Evolutionary conservation across 1,284 basidiomycete genomes (phyloP).

Genomic region (Puccinia triticina): DNA sequence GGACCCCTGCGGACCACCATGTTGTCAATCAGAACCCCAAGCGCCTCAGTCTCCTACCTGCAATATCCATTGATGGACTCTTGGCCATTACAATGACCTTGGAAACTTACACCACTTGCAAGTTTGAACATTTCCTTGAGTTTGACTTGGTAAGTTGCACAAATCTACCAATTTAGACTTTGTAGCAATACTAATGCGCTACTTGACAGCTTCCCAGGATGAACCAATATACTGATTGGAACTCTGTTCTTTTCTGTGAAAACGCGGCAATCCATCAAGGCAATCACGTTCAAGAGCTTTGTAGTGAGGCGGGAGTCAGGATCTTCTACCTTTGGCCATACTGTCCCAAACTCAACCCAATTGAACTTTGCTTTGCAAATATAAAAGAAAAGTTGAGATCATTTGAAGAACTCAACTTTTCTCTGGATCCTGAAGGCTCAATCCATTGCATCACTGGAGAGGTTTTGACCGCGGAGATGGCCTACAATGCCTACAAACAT

Average conservation of each 20-base stretch:
- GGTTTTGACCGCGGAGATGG: background rate
- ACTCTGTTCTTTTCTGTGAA: background rate
- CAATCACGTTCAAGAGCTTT: background rate
- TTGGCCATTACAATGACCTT: too few relatives aligned
- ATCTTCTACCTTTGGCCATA: background rate
- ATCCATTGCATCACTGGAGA: background rate
- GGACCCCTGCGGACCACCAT: too few relatives aligned
- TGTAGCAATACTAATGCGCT: too few relatives aligned
- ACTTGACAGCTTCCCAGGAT: slow-evolving; percentile 17
- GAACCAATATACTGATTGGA: background rate
- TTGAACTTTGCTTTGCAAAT: background rate
- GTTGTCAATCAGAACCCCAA: too few relatives aligned
- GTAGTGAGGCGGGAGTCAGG: background rate
- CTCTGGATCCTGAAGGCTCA: background rate
- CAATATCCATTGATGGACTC: too few relatives aligned
- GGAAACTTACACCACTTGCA: too few relatives aligned
- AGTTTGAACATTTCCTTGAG: too few relatives aligned
- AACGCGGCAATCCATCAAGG: too few relatives aligned
- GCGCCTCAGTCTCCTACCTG: too few relatives aligned
- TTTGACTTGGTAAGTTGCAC: too few relatives aligned
- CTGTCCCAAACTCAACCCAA: slow-evolving; percentile 1
- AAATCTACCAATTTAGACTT: too few relatives aligned
- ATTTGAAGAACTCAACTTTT: background rate
- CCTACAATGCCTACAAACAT: background rate
- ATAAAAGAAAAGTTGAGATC: background rate